These are phyloP conservation scores for Pythium angustatum DNA, from an alignment of 352 stramenopile species.

Conservation along the genomic window DNA sequence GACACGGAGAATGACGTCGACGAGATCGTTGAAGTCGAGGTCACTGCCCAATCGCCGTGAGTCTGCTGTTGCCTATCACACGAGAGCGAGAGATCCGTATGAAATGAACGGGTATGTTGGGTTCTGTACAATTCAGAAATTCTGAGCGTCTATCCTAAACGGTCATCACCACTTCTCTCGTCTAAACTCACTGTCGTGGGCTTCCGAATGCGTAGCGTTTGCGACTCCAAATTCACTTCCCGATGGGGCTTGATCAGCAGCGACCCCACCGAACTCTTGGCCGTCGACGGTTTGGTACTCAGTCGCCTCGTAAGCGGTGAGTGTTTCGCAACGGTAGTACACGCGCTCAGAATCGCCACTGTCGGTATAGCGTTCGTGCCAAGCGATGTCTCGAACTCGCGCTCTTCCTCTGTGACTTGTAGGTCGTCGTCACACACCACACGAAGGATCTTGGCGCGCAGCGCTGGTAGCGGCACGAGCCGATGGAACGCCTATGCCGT, in stretches of 20 bases:
- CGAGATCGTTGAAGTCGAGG: slow-evolving; percentile 24
- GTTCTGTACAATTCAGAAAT: too few relatives aligned
- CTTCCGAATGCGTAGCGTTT: slow-evolving; percentile 30
- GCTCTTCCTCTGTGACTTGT: slow-evolving; percentile 38
- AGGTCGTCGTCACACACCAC: slow-evolving; percentile 59
- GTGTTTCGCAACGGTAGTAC: too few relatives aligned
- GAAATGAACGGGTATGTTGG: too few relatives aligned
- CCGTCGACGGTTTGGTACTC: slow-evolving; percentile 25
- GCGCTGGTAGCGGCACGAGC: slow-evolving; percentile 51
- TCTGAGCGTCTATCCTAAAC: too few relatives aligned
- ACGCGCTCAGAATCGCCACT: too few relatives aligned
- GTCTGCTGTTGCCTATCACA: too few relatives aligned
- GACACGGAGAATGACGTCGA: background rate
- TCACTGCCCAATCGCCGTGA: slow-evolving; percentile 19
- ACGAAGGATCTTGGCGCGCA: slow-evolving; percentile 52
- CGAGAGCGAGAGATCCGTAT: too few relatives aligned
- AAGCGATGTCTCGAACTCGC: too few relatives aligned
- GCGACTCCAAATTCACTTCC: slow-evolving; percentile 41
- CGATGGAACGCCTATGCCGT: slow-evolving; percentile 44
- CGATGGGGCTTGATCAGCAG: slow-evolving; percentile 39
- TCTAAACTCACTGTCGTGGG: background rate
- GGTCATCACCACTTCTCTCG: slow-evolving; percentile 4
- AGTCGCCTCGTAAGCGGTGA: slow-evolving; percentile 39
- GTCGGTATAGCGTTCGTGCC: too few relatives aligned
- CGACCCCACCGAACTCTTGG: background rate